Evolutionary conservation across 2,329 filamentous ascomycete genomes (phyloP), one percentile per base, ranked within the genome.

Genomic region (Erysiphe pulchra): DNA sequence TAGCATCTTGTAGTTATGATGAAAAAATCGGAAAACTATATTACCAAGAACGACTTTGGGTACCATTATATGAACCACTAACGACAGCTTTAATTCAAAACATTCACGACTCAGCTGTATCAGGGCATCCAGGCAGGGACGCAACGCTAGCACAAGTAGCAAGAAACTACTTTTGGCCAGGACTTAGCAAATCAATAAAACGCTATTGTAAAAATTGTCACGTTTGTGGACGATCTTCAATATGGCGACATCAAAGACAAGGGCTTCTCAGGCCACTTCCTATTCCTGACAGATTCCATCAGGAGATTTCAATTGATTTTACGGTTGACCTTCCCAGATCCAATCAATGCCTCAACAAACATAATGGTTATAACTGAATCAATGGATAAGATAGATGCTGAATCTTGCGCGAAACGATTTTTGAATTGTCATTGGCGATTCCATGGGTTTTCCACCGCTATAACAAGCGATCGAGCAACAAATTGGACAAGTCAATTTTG

Each of bases 401-500:
- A 44, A 17, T 20, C 31, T 5, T 36, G 42, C n/a, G 42, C n/a
- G 10, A 20, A 44, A 24, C n/a, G n/a, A 24, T 44, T 34, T 13
- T 8, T 44, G 20, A 10, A 9, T 18, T 34, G 42, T 44, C 31
- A 44, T 34, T 44, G 42, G 31, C 10, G 42, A 14, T 44, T 34
- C 16, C 42, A 44, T 14, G 42, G 42, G 18, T 44, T 44, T 44
- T 32, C 42, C 2, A 32, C 10, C 13, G 30, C 30, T 20, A 18
- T 44, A 18, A 44, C 42, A 34, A 44, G 42, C 24, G 42, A 36
- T 11, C 31, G 32, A 12, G 42, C 9, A n/a, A 34, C 31, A 13
- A 44, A 44, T 36, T 36, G 31, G 42, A 44, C 31, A 36, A 44
- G 31, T 36, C 33, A 34, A 44, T 44, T 44, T 20, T 44, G 42